phyloP scores from a whole-genome alignment of 2,329 filamentous ascomycete species.

The Diaporthe australafricana region DNA sequence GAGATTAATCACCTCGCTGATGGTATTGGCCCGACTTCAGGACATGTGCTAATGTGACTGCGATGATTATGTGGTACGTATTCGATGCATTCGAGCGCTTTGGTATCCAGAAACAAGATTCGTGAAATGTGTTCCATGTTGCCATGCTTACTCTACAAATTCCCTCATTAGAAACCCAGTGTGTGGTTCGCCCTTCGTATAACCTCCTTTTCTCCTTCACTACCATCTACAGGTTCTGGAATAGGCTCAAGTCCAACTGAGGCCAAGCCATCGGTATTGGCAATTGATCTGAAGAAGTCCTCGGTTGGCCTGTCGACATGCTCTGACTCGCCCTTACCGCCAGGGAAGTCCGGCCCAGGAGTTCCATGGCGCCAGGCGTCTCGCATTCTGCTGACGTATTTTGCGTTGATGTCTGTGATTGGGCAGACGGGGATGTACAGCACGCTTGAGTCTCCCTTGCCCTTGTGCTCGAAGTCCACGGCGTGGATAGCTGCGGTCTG shows the following conservation, averaged over 20 bases:
- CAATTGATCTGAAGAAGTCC: conserved; percentile 14
- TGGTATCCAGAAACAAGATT: not conserved
- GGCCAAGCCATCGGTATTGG: conserved; percentile 24
- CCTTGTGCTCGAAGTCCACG: conserved; percentile 82
- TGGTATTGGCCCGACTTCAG: too few relatives aligned
- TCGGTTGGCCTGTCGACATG: conserved; percentile 58
- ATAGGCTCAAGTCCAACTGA: conserved; percentile 31
- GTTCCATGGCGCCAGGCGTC: conserved; percentile 76
- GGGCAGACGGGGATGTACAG: conserved; percentile 92
- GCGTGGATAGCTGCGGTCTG: conserved; percentile 71
- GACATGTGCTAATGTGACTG: not conserved
- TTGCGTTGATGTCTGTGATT: conserved; percentile 78
- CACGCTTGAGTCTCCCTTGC: conserved; percentile 81
- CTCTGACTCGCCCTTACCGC: conserved; percentile 73
- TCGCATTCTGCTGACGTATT: conserved; percentile 77
- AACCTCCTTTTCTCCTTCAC: conserved; percentile 28
- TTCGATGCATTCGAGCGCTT: not conserved
- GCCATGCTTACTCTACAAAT: not conserved
- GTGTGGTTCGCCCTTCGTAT: conserved; percentile 32
- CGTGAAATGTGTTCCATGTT: not conserved
- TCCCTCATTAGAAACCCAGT: conserved; percentile 14
- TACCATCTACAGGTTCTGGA: conserved; percentile 1
- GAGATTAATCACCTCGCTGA: conserved; percentile 21
- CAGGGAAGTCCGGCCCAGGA: conserved; percentile 78
- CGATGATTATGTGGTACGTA: not conserved